Evolutionary conservation across 768 basidiomycete genomes (phyloP), one percentile per base, ranked within the genome.

Genomic region (Xerocomellus chrysenteron): DNA sequence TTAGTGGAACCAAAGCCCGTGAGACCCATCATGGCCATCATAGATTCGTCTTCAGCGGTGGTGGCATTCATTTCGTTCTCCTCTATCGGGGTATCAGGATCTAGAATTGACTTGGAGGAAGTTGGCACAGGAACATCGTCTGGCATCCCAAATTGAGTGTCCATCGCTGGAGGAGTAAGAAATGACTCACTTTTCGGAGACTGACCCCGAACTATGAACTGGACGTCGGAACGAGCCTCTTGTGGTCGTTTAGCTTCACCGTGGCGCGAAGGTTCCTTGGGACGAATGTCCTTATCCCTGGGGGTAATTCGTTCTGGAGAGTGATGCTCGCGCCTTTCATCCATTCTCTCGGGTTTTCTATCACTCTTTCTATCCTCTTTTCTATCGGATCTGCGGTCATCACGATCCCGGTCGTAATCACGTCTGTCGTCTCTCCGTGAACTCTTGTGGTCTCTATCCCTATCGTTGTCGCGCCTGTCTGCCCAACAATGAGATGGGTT

Each of bases 1-100:
- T 98, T 97, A 0, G 96, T 96, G 1, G 85, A 80, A 11, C 90
- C 93, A 68, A 98, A 98, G 11, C 92, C 91, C 45, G 73, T 66
- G 64, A 98, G 74, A 41, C 96, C 95, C 92, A 98, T 96, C 79
- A 84, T 81, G 37, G 87, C 83, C 82, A 89, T 90, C 86, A 97
- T 92, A 52, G 83, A 86, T 46, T 82, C 82, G 24, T 90, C 89
- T 40, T 89, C 90, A 14, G 83, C 86, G 55, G 78, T 78, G n/a
- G 80, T 81, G 30, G 74, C 77, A 17, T 79, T 78, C 76, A 79
- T 78, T 11, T 81, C 78, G 40, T 72, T 76, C 24, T 75, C 82
- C 56, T 86, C 85, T 14, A 73, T 74, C 43, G 73, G 69, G 48
- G 75, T 69, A 56, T 80, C 77, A 54, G 75, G 69, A 57, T 82